Base-by-base conservation (phyloP, 768 basidiomycete genomes). In the Suillus subalutaceus region DNA sequence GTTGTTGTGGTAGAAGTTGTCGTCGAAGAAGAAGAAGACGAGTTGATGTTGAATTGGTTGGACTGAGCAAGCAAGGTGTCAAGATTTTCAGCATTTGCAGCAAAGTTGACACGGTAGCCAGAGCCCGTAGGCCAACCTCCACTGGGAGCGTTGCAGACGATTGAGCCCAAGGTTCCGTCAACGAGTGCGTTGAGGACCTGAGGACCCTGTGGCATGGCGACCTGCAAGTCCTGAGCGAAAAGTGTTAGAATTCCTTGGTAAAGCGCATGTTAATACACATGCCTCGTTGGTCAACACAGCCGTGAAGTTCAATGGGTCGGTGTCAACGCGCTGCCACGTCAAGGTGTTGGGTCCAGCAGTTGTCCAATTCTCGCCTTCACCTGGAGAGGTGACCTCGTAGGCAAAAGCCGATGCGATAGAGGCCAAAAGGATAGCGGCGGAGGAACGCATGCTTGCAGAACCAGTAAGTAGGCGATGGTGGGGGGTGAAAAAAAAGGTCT, bases 61-160 rank as follows among this genome's bases (percentile, higher is more conserved):
- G 92, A 93, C 78, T 96, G 92, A 46, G 93, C 92, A 63, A 87
- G 83, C 69, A 95, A 87, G 61, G 78, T 77, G 74, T 75, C 72
- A 30, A 85, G 78, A 63, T 86, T 62, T 23, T 83, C 64, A 4
- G 81, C 67, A 69, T 85, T 82, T 69, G 80, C 71, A 67, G 89
- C 86, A 35, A 96, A 76, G 80, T 95, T 93, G 77, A 96, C 83
- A 65, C 85, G 89, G 85, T 85, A 96, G 43, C 77, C 80, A 41
- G 69, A 63, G 64, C 89, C 90, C n/a, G 75, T 56, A 15, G 88
- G 87, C 88, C 90, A 94, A 18, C 90, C 90, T 38, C 80, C 82
- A 62, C 82, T 85, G 5, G 90, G 88, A 26, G 89, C 80, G 73
- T 79, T 82, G 63, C 90, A 79, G 30, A 69, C 72, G 50, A 81